Conservation (phyloP, 257 asterid genomes). For the Fraxinus pennsylvanica region DNA sequence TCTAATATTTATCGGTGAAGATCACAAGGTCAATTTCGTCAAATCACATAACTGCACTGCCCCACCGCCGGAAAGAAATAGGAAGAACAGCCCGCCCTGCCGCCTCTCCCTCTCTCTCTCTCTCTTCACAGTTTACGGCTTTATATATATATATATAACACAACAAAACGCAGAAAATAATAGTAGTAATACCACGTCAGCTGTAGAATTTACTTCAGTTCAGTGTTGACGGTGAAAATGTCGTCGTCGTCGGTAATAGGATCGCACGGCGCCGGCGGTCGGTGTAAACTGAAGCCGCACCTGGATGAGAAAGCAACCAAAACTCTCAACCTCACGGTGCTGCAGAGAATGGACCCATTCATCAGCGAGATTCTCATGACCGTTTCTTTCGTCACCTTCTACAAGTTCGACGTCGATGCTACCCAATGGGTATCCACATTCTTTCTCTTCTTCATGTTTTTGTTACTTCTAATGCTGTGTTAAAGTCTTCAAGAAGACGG, state of each 20-base stretch:
- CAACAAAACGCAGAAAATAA: not conserved
- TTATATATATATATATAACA: not conserved
- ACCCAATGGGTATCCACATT: conserved; percentile 66
- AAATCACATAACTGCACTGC: not conserved
- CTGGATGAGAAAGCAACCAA: conserved; percentile 74
- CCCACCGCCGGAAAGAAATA: not conserved
- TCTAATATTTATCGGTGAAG: not conserved
- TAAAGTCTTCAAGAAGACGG: not conserved
- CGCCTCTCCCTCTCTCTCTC: not conserved
- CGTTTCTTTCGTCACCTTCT: conserved; percentile 71
- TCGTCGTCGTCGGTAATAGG: not conserved
- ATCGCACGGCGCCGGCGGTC: not conserved
- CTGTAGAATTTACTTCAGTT: not conserved
- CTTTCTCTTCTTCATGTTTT: not conserved
- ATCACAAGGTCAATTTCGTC: conserved; percentile 3
- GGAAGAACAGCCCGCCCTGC: not conserved
- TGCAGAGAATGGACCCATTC: conserved; percentile 81
- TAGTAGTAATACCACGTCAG: not conserved
- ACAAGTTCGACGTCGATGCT: conserved; percentile 61
- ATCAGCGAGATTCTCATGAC: conserved; percentile 77
- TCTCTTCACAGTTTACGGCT: not conserved
- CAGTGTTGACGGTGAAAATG: not conserved
- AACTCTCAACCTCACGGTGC: conserved; percentile 70
- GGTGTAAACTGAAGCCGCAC: conserved; percentile 71
- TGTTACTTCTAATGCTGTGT: not conserved